phyloP scores from a whole-genome alignment of 306 rosid species.

The Pterocarpus santalinus region DNA sequence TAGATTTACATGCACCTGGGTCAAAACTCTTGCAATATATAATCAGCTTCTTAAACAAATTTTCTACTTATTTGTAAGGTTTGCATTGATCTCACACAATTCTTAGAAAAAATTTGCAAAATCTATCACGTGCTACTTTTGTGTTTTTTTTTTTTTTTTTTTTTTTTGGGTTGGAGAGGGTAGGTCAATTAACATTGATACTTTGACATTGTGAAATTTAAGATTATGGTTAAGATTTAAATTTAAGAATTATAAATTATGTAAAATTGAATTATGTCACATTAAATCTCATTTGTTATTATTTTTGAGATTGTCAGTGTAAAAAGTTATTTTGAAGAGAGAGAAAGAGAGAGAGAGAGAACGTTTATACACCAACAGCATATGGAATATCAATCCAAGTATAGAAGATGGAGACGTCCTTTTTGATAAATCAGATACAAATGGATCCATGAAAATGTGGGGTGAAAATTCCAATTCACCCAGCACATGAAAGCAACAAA shows the following conservation, averaged over 20 bases:
- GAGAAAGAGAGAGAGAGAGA: not conserved
- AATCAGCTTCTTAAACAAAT: too few species aligned
- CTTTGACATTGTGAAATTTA: not conserved
- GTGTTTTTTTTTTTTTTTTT: too few species aligned
- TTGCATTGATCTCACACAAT: too few species aligned
- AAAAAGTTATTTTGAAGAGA: not conserved
- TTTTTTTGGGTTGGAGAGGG: too few species aligned
- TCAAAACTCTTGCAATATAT: not conserved
- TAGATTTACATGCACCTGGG: not conserved
- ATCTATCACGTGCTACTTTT: too few species aligned
- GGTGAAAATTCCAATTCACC: constrained; percentile 35
- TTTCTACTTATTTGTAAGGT: too few species aligned
- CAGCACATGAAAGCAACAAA: constrained; percentile 15
- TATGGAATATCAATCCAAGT: constrained; percentile 23
- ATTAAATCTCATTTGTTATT: not conserved
- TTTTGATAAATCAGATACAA: constrained; percentile 26
- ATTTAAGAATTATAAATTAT: not conserved
- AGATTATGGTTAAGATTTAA: not conserved
- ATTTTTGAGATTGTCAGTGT: not conserved
- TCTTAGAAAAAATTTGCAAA: too few species aligned
- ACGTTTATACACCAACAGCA: constrained; percentile 9
- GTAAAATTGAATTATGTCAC: not conserved
- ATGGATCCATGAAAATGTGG: constrained; percentile 31
- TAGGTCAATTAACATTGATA: not conserved
- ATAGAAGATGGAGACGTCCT: constrained; percentile 2